Evolutionary conservation across 2,329 filamentous ascomycete genomes (phyloP).

Genomic region (Sporothrix sp.): DNA sequence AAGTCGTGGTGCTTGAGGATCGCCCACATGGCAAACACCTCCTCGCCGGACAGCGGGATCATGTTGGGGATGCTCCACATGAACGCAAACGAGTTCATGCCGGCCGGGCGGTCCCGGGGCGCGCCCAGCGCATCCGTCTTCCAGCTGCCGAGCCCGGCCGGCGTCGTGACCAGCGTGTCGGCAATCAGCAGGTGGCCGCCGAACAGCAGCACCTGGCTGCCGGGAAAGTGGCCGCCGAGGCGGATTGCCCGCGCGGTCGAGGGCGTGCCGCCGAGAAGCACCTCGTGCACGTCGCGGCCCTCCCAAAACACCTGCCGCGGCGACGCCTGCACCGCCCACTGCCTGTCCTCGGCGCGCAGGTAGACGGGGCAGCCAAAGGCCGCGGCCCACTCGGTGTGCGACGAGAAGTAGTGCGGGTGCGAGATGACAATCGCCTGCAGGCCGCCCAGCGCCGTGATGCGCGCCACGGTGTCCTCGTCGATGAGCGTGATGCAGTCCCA

Average conservation of each 20-base stretch:
- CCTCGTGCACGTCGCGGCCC: slow-evolving; percentile 29
- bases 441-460: slow-evolving; percentile 52
- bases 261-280: slow-evolving; percentile 34
- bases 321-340: slow-evolving; percentile 49
- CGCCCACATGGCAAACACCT: slow-evolving; percentile 61
- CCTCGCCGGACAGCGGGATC: slow-evolving; percentile 59
- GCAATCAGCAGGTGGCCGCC: slow-evolving; percentile 57
- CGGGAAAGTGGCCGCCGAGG: slow-evolving; percentile 70
- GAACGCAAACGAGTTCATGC: slow-evolving; percentile 52
- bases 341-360: slow-evolving; percentile 51
- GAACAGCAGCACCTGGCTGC: slow-evolving; percentile 58
- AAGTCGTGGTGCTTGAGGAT: slow-evolving; percentile 54
- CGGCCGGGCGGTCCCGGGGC: slow-evolving; percentile 29
- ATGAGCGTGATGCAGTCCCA: slow-evolving; percentile 71
- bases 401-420: slow-evolving; percentile 76
- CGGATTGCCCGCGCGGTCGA: slow-evolving; percentile 41
- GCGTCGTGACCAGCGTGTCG: slow-evolving; percentile 66
- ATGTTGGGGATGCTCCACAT: slow-evolving; percentile 69
- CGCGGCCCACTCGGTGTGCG: slow-evolving; percentile 63
- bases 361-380: slow-evolving; percentile 64
- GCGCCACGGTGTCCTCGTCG: slow-evolving; percentile 50
- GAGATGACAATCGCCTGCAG: slow-evolving; percentile 63
- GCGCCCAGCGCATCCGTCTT: slow-evolving; percentile 31
- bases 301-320: slow-evolving; percentile 37
- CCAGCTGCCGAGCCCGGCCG: slow-evolving; percentile 44